These are phyloP conservation scores for Tricholomella constricta DNA, from an alignment of 768 basidiomycete species.

Conservation along the genomic window DNA sequence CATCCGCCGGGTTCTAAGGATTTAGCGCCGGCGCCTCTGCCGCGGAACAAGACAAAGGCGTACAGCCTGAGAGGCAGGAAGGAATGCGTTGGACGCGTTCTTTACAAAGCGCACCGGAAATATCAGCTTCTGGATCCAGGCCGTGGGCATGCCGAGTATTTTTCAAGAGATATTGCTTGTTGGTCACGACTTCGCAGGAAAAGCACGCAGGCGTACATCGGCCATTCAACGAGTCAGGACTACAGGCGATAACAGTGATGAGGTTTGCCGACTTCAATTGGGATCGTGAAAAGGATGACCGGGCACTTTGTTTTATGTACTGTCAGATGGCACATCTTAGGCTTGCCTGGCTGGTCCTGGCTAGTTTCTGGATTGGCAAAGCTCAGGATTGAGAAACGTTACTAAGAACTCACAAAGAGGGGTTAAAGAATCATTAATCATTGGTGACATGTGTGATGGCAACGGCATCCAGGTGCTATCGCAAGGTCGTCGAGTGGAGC, in stretches of 20 bases:
- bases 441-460: too few relatives aligned
- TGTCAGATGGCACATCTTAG: neutral
- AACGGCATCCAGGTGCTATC: too few relatives aligned
- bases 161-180: conserved; percentile 25
- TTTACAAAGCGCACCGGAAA: conserved; percentile 15
- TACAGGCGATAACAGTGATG: conserved; percentile 18
- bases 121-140: conserved; percentile 19
- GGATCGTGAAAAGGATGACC: conserved; percentile 11
- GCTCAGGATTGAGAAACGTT: too few relatives aligned
- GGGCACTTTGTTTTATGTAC: neutral
- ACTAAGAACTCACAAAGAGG: too few relatives aligned
- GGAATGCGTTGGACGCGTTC: conserved; percentile 24
- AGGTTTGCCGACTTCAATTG: neutral
- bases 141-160: conserved; percentile 25
- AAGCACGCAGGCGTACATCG: conserved; percentile 18
- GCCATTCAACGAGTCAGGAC: conserved; percentile 13
- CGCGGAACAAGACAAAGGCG: conserved; percentile 1
- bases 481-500: too few relatives aligned
- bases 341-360: neutral
- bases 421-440: too few relatives aligned
- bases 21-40: neutral
- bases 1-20: too few relatives aligned
- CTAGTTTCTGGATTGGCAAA: too few relatives aligned
- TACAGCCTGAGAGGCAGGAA: conserved; percentile 25
- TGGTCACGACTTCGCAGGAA: conserved; percentile 12